These are phyloP conservation scores for Penicillium ochrochloron DNA, from an alignment of 495 filamentous ascomycete genomes.

Conservation along the genomic window DNA sequence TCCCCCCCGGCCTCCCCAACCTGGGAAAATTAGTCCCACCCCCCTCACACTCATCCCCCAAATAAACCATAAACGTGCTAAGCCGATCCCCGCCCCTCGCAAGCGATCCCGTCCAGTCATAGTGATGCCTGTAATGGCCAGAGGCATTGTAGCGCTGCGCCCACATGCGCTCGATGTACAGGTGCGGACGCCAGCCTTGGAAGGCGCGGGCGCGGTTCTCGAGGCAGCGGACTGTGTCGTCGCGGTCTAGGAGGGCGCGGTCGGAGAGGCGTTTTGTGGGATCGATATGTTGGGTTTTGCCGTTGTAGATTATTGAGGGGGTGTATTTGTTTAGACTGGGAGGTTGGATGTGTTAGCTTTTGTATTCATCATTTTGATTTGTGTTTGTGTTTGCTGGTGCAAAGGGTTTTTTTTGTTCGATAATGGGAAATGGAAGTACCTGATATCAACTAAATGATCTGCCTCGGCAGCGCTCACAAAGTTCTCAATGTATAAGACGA, in stretches of 20 bases:
- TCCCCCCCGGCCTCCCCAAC: slow-evolving; percentile 44
- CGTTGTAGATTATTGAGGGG: slow-evolving; percentile 59
- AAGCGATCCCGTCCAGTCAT: slow-evolving; percentile 57
- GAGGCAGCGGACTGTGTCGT: slow-evolving; percentile 67
- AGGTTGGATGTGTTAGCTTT: background rate
- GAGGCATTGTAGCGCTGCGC: slow-evolving; percentile 61
- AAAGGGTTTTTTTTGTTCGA: background rate
- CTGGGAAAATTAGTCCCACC: slow-evolving; percentile 67
- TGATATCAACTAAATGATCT: slow-evolving; percentile 53
- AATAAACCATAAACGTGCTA: slow-evolving; percentile 67
- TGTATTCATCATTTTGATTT: background rate
- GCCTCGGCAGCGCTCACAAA: slow-evolving; percentile 56
- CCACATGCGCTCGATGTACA: slow-evolving; percentile 66
- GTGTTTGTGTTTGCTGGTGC: background rate
- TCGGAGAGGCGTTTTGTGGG: slow-evolving; percentile 58
- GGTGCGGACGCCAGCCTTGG: slow-evolving; percentile 66
- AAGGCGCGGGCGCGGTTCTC: slow-evolving; percentile 70
- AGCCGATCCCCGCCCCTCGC: slow-evolving; percentile 50
- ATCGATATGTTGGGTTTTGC: slow-evolving; percentile 48
- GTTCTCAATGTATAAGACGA: slow-evolving; percentile 61
- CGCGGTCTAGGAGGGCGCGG: slow-evolving; percentile 61
- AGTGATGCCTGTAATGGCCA: slow-evolving; percentile 64
- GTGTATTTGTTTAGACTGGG: slow-evolving; percentile 53
- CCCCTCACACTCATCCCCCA: slow-evolving; percentile 60
- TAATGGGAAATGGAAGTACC: slow-evolving; percentile 36